phyloP scores from a whole-genome alignment of 345 rosid species.

The Heritiera littoralis region DNA sequence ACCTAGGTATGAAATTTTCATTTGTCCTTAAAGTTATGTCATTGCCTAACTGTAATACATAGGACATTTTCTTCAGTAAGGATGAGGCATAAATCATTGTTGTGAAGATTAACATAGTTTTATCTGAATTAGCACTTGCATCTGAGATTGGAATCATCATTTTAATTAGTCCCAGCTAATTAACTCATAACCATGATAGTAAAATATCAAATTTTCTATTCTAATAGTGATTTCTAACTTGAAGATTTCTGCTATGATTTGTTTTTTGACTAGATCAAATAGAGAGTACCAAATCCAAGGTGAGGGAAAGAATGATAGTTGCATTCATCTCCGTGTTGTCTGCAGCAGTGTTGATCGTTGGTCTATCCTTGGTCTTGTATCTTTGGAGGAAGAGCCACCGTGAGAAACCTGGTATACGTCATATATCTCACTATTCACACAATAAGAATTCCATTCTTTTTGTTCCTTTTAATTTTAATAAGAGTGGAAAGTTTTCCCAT shows the following conservation, averaged over 20 bases:
- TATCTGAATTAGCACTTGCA: too few species aligned
- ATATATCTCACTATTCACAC: background rate
- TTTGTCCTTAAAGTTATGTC: background rate
- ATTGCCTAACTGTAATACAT: background rate
- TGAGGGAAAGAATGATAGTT: background rate
- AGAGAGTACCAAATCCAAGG: background rate
- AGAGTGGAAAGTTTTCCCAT: background rate
- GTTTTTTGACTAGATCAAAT: background rate
- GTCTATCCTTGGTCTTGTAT: background rate
- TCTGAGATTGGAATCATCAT: background rate
- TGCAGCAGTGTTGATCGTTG: conserved; percentile 9
- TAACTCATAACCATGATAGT: background rate
- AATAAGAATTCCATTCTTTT: background rate
- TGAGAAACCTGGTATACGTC: background rate
- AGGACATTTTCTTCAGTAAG: too few species aligned
- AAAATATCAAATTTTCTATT: background rate
- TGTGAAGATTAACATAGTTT: too few species aligned
- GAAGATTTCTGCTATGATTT: too few species aligned
- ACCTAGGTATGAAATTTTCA: conserved; percentile 24
- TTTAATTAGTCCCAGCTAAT: background rate
- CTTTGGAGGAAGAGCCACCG: conserved; percentile 12
- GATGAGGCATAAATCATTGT: too few species aligned
- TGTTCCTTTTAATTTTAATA: background rate
- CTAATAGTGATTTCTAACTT: background rate
- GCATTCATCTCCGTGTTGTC: conserved; percentile 12